Evolutionary conservation across 129 eudicot species (phyloP).

Genomic region (Cynara cardunculus): DNA sequence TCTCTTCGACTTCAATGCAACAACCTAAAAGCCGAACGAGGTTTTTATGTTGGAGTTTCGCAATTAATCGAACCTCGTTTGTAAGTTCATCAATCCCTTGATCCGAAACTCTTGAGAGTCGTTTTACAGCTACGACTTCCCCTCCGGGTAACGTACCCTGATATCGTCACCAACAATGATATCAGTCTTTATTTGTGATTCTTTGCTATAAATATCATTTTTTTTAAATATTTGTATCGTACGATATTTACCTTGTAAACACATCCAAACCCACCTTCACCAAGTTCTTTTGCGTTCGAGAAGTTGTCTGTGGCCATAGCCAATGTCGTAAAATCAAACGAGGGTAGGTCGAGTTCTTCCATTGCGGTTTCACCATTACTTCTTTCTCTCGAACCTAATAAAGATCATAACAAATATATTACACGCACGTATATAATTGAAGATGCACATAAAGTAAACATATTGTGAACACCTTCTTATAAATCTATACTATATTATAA

Average conservation of each 20-base stretch:
- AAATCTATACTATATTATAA: no score
- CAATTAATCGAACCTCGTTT: constrained; percentile 59
- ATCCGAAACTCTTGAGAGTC: constrained; percentile 55
- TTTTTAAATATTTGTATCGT: neutral
- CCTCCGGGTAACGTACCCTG: constrained; percentile 56
- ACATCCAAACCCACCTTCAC: constrained; percentile 1
- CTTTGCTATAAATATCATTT: no score
- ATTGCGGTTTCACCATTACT: neutral
- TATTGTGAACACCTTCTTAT: no score
- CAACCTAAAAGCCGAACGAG: constrained; percentile 63
- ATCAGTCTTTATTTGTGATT: no score
- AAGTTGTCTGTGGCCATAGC: constrained; percentile 8
- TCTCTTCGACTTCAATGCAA: constrained; percentile 62
- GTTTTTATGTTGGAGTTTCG: constrained; percentile 60
- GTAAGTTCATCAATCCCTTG: constrained; percentile 67
- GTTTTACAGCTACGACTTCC: constrained; percentile 56
- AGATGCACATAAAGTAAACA: no score
- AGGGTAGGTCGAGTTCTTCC: neutral
- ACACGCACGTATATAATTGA: no score
- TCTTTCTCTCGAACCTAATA: neutral
- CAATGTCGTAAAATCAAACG: neutral
- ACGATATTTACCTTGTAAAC: neutral
- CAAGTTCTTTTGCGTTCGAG: neutral
- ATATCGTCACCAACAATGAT: neutral
- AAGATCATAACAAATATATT: neutral